Base-by-base conservation (phyloP, 108 stramenopile genomes). In the Cyclotella cryptica region DNA sequence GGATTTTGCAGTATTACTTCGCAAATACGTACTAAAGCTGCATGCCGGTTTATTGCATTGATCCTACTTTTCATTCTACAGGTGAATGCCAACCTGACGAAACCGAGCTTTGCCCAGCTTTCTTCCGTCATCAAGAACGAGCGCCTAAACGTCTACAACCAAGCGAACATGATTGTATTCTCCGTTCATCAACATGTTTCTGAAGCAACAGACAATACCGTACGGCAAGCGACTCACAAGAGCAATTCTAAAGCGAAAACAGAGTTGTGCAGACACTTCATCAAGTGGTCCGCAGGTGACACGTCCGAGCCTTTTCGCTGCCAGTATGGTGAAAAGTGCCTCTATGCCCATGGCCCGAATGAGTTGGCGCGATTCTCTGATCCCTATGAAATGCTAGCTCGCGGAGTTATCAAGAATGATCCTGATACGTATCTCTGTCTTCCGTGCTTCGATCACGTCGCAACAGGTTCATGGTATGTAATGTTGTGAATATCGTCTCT, bases 191-290 rank as follows among this genome's bases (percentile, higher is more conserved):
- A 35, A 35, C 2, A 35, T 35, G 2, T 35, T 6, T 2, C 35
- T 35, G 4, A 35, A 35, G 35, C 35, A 2, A 35, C 2, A 35
- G 35, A 35, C 35, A 35, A 35, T 35, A 6, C 35, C 35, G 2
- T 6, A 35, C 35, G 6, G 6, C 4, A 6, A 35, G 35, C 6
- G 35, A 35, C 35, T 2, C 35, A 2, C 35, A 73, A 73, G 27
- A 64, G 49, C 1, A 74, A 74, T 22, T 74, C 41, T 17, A 74
- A 74, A 47, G 63, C 62, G 35, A 74, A 74, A 47, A 74, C 62
- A 44, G 72, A 74, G 29, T 30, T 74, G 62, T 74, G 72, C 51
- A 63, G 26, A 9, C 29, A 74, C 40, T 61, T 64, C 49, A 18
- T 51, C 49, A 51, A n/a, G 12, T 49, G 46, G 47, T 27, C 18